Evolutionary conservation across 441 rosid genomes (phyloP), one percentile per base, ranked within the genome.

Genomic region (Dalechampia spathulata): DNA sequence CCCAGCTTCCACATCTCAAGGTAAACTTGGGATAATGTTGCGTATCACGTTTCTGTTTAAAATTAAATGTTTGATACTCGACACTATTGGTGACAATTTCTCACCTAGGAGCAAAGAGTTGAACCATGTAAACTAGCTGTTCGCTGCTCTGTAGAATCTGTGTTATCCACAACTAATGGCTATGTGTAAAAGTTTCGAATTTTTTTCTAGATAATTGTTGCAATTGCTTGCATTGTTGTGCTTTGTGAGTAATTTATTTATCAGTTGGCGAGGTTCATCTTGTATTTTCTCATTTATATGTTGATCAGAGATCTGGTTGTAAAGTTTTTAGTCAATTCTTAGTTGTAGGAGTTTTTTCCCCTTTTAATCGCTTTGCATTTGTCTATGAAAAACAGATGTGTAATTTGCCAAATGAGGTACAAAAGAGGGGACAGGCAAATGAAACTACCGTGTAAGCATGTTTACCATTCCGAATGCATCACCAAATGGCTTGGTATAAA

Each of bases 351-450:
- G 7, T 34, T 22, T 20, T 25, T 1, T 16, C 5, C 15, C 34
- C 37, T 15, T 37, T 6, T 62, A 0, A 7, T 3, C 11, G 42
- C 42, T 12, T 41, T 3, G 45, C n/a, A 26, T 17, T 21, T 52
- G 16, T 23, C 12, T 65, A 40, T 55, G 57, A 40, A 20, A 57
- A 47, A 59, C 64, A 85, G 92, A 63, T 85, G 92, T 55, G 92
- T 85, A 40, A 75, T 85, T 54, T 85, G 92, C 76, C 92, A 85
- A 66, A 85, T 78, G 86, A 83, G 77, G 55, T 85, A 85, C 34
- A 85, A 79, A 70, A 73, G 78, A 60, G 84, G 92, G 17, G 84
- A 82, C 48, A 70, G 62, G 69, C 78, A 59, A 45, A 79, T 73
- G 49, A 78, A 78, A 26, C 68, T 85, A 46, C 80, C 87, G 0